Evolutionary conservation across 768 basidiomycete species (phyloP).

Genomic region (Phanerochaete carnosa): DNA sequence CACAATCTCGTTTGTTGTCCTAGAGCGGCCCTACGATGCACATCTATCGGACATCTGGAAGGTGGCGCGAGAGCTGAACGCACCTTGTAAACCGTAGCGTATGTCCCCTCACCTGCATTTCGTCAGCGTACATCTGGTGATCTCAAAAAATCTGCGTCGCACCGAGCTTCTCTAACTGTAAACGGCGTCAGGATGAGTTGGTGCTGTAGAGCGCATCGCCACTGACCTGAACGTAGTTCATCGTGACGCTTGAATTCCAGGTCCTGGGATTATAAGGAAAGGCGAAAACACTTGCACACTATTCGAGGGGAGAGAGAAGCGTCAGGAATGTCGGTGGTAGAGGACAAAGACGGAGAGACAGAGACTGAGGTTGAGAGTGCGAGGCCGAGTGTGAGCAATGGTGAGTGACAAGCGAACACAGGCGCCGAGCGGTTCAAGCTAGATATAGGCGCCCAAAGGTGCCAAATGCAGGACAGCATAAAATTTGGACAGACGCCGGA

Average conservation of each 20-base stretch:
- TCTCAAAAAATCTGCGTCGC: neutral
- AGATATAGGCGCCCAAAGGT: neutral
- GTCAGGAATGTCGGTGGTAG: neutral
- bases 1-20: slow-evolving; percentile 98
- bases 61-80: slow-evolving; percentile 8
- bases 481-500: slow-evolving; percentile 9
- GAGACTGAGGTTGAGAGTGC: slow-evolving; percentile 9
- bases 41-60: slow-evolving; percentile 3
- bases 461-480: slow-evolving; percentile 3
- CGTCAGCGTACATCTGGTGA: slow-evolving; percentile 5
- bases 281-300: neutral
- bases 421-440: neutral
- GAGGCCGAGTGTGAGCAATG: neutral
- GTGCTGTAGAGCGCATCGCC: neutral
- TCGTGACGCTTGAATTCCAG: slow-evolving; percentile 15
- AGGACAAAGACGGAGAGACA: neutral
- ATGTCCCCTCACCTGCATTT: slow-evolving; percentile 78
- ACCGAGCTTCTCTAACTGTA: slow-evolving; percentile 84
- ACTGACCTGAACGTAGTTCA: slow-evolving; percentile 61
- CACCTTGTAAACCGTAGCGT: slow-evolving; percentile 97
- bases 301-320: neutral
- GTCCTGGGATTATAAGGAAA: neutral
- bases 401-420: neutral
- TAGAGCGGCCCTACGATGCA: slow-evolving; percentile 74
- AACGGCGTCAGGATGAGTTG: neutral